These are phyloP conservation scores for Euphorbia peplus DNA, from an alignment of 345 rosid species.

Conservation along the genomic window DNA sequence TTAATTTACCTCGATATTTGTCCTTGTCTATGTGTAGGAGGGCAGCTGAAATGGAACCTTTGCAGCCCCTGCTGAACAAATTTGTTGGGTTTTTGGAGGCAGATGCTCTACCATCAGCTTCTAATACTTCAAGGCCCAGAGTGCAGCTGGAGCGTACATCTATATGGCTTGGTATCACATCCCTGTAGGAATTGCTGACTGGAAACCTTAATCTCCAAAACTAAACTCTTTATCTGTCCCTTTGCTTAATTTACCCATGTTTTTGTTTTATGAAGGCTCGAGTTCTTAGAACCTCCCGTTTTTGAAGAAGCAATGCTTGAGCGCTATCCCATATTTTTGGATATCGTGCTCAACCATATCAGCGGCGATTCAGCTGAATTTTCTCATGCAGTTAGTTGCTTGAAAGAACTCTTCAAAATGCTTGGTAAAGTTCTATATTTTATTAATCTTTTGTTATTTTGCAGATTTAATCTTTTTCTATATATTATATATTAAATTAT, in stretches of 20 bases:
- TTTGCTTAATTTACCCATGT: conserved; percentile 11
- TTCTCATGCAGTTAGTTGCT: conserved; percentile 80
- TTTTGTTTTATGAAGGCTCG: conserved; percentile 63
- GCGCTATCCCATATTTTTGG: conserved; percentile 89
- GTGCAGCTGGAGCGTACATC: conserved; percentile 61
- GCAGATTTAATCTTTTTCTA: no score
- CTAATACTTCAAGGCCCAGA: conserved; percentile 66
- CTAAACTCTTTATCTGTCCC: not conserved
- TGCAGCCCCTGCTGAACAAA: conserved; percentile 87
- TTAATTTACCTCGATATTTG: conserved; percentile 4
- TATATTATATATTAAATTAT: not conserved
- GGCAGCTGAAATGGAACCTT: conserved; percentile 81
- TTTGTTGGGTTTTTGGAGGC: conserved; percentile 74
- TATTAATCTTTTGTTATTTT: not conserved
- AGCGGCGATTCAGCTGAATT: conserved; percentile 86
- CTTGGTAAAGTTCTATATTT: conserved; percentile 57
- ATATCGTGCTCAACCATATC: conserved; percentile 84
- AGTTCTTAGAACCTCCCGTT: conserved; percentile 87
- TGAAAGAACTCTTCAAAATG: conserved; percentile 86
- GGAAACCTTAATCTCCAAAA: conserved; percentile 19
- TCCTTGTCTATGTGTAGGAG: conserved; percentile 49
- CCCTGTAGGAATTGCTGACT: conserved; percentile 59
- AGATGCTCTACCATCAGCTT: conserved; percentile 59
- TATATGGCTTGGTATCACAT: conserved; percentile 91
- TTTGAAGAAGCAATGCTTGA: conserved; percentile 94